Evolutionary conservation across 2,329 filamentous ascomycete species (phyloP).

Genomic region (Trichoderma breve): DNA sequence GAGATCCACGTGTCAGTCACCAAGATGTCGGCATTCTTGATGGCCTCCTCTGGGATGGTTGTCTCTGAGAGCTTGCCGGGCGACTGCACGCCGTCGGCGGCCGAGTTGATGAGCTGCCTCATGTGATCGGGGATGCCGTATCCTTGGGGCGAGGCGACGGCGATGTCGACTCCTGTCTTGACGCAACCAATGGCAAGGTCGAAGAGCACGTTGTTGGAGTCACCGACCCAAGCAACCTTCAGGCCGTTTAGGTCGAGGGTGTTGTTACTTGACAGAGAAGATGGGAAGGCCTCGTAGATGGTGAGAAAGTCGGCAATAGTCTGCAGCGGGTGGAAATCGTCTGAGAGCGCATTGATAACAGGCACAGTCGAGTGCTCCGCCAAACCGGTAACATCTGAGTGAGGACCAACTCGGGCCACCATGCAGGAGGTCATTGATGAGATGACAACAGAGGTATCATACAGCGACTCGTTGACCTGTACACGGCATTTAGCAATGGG

Average conservation of each 20-base stretch:
- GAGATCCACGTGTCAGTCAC: conserved; percentile 98
- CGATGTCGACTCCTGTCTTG: conserved; percentile 82
- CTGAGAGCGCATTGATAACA: conserved; percentile 83
- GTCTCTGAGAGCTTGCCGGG: conserved; percentile 73
- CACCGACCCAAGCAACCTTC: conserved; percentile 94
- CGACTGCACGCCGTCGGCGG: conserved; percentile 54
- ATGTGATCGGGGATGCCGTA: conserved; percentile 79
- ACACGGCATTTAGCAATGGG: conserved; percentile 11
- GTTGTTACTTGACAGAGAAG: conserved; percentile 37
- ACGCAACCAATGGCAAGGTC: conserved; percentile 84
- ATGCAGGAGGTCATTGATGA: conserved; percentile 90
- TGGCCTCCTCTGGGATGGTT: conserved; percentile 75
- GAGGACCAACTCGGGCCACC: conserved; percentile 73
- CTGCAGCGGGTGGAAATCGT: conserved; percentile 91
- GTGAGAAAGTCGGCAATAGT: conserved; percentile 93
- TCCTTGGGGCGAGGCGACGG: conserved; percentile 81
- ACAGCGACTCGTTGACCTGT: conserved; percentile 87
- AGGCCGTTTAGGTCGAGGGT: conserved; percentile 72
- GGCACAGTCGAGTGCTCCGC: conserved; percentile 73
- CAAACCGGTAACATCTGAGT: conserved; percentile 70
- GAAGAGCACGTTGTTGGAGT: conserved; percentile 95
- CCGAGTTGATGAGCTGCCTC: conserved; percentile 66
- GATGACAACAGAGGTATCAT: conserved; percentile 87
- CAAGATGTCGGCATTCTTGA: conserved; percentile 82
- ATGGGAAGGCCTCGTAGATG: conserved; percentile 73